Base-by-base conservation (phyloP, 768 basidiomycete species). In the Rhodotorula kratochvilovae region DNA sequence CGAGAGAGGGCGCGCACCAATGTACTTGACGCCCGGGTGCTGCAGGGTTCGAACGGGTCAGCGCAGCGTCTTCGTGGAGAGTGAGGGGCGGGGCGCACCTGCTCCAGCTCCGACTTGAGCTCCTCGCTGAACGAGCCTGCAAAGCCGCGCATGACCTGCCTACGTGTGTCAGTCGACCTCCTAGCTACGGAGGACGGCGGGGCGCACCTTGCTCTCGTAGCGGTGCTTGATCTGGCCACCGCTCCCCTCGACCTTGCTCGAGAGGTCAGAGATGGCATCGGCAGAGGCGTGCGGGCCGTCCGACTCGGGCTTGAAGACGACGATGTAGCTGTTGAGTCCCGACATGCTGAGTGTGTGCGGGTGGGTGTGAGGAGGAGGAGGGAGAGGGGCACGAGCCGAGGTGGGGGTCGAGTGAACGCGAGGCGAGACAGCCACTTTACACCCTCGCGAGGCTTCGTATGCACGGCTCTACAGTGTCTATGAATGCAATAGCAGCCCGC, bases 81-180 rank as follows among this genome's bases (percentile, higher is more conserved):
- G 5, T 19, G 31, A 45, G 17, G 2, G 46, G 57, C 21, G 33
- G 15, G 42, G 25, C 65, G 46, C 46, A 62, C 63, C 68, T 67
- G 31, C 59, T 75, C 74, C 42, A 75, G 31, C 59, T 75, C 68
- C 16, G 63, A 46, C 67, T 67, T 72, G 48, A 64, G 45, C n/a
- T 75, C 74, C 13, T 75, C 74, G n/a, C 23, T 27, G 59, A 75
- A 65, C 21, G 67, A 33, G 27, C 74, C 74, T 0, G 74, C 74
- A 45, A 75, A 75, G 5, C 74, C 74, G 6, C 58, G 57, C 65
- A 75, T 69, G 35, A 72, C 55, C 45, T 65, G 65, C 5, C 8
- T 39, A 6, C 39, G 39, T 39, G 39, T 39, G 39, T 7, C 8
- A 13, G 6, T 13, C 13, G 39, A 39, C 39, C 6, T 39, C 8